Base-by-base conservation (phyloP, 2,329 filamentous ascomycete species). In the Talaromyces sp. region DNA sequence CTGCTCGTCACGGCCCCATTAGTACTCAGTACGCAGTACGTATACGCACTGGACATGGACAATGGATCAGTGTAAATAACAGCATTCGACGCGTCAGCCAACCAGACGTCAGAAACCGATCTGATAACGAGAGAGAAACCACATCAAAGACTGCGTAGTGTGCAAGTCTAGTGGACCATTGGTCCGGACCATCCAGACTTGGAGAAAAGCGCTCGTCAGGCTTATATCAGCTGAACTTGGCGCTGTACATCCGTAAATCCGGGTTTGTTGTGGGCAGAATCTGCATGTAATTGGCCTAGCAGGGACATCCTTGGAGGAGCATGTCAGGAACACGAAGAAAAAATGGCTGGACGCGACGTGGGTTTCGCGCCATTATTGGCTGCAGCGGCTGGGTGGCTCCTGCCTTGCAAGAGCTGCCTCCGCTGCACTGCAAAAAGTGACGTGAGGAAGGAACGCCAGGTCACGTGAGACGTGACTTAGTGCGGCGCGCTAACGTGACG, bases 401-500 rank as follows among this genome's bases (percentile, higher is more conserved):
- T 56, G 11, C 35, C 54, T 35, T 39, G 3, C 11, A 5, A 40
- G n/a, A n/a, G n/a, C n/a, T n/a, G n/a, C n/a, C n/a, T n/a, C n/a
- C n/a, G 16, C 28, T 28, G 28, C 28, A 28, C 28, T 33, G 25
- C 18, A 8, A 7, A n/a, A 37, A 25, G 33, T 56, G 57, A 61
- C 60, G 63, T 61, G 62, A 58, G 44, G 67, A 31, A 55, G 55
- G 14, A 72, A 69, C 74, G 73, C 66, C 64, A 70, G 64, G 62
- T 75, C 74, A 76, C 73, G 75, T 76, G 74, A 65, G 66, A 67
- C 73, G 74, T 71, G 74, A 75, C 72, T 71, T 71, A 71, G 70
- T 69, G 66, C 70, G 71, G 72, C 74, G 72, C 74, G 74, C 74
- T 75, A 75, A 60, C 65, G 68, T 72, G 71, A 71, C 70, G 70